Evolutionary conservation across 768 basidiomycete species (phyloP), one percentile per base, ranked within the genome.

Genomic region (Tulasnella sp.): DNA sequence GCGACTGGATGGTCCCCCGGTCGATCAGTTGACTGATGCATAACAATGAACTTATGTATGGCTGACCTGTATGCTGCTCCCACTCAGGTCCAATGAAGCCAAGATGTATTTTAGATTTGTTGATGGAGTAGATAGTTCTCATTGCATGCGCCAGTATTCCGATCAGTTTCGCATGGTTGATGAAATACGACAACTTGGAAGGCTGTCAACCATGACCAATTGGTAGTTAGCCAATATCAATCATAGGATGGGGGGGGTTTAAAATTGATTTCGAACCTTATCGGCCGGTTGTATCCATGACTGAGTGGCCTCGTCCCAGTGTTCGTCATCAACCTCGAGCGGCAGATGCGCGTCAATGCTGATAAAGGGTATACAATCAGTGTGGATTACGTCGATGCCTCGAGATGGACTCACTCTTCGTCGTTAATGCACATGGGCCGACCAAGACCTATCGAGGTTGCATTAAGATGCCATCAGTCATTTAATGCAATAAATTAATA

Each of bases 251-350:
- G n/a, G n/a, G n/a, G n/a, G n/a, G n/a, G n/a, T n/a, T n/a, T n/a
- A n/a, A n/a, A n/a, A n/a, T n/a, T n/a, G n/a, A n/a, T n/a, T n/a
- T n/a, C n/a, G 80, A 68, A 48, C 45, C 45, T 76, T 79, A 4
- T 72, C 75, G 5, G 72, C 65, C 1, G 86, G 88, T 67, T 88
- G 86, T 54, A 78, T 73, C 69, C 85, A 88, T 17, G 76, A 77
- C 38, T 76, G 73, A 1, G 75, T 72, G 0, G 80, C 79, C 64
- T 73, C 71, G 15, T 81, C 77, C 88, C 88, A 92, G 67, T 82
- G 89, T 67, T 85, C 83, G 63, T 86, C 85, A 64, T 94, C 88
- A 15, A 90, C 84, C 69, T 89, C 88, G 4, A 82, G 70, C 1
- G 83, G 82, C 11, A 76, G 73, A 55, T 88, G 86, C 4, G 84